Base-by-base conservation (phyloP, 345 rosid genomes). In the Salix purpurea region DNA sequence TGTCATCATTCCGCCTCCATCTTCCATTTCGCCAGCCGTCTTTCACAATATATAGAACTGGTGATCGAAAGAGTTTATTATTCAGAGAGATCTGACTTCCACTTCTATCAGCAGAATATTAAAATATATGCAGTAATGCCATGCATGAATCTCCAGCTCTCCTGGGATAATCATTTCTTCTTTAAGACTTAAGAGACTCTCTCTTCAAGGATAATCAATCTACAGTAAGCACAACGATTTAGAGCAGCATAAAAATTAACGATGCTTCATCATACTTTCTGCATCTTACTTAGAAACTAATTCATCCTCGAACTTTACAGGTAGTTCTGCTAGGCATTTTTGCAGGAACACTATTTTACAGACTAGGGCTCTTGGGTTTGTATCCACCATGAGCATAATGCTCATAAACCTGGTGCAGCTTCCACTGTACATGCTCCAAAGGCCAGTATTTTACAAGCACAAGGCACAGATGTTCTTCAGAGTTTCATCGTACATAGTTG, bases 381-480 rank as follows among this genome's bases (percentile, higher is more conserved):
- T 81, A 37, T 75, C 84, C 56, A 75, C 80, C 73, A 76, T 81
- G 82, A 81, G 61, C 78, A 78, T 84, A 48, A 81, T 81, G 82
- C 86, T 84, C 70, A 72, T 84, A 75, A 76, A 84, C 70, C 69
- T 78, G 72, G 82, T 84, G 58, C 84, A 84, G 75, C 78, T 84
- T 56, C 86, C 86, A 26, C 58, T 81, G 24, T 81, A 75, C 75
- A 69, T 81, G 86, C 82, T 84, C 50, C 86, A 81, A 54, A 72
- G 84, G 60, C 84, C 84, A 40, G 72, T 72, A 9, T 78, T 81
- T 48, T 78, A 81, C 82, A 84, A 84, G 84, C 84, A 81, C 56
- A 84, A 52, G 40, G 67, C 78, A 46, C 78, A 72, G 67, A 84
- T 74, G 73, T 81, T 84, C 69, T 84, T 77, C 79, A 80, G 78